These are phyloP conservation scores for Colletotrichum liaoningense DNA, from an alignment of 2,329 filamentous ascomycete species.

Conservation along the genomic window DNA sequence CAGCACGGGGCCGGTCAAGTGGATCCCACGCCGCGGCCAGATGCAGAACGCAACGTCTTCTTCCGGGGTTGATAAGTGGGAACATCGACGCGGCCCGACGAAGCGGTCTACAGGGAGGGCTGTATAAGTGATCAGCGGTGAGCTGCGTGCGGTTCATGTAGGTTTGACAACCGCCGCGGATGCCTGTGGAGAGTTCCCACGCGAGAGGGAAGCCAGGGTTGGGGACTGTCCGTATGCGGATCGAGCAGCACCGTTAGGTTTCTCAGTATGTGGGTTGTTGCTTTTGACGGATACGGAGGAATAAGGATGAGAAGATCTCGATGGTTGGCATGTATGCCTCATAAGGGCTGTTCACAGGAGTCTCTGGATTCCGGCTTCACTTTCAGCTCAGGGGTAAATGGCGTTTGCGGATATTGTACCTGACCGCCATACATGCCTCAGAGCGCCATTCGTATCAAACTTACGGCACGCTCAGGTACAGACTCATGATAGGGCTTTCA, in stretches of 20 bases:
- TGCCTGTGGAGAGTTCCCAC: neutral
- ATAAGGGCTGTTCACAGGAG: neutral
- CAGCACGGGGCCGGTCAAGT: constrained; percentile 4
- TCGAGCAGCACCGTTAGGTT: neutral
- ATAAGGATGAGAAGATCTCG: neutral
- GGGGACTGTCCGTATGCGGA: neutral
- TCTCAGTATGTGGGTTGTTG: neutral
- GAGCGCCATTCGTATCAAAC: neutral
- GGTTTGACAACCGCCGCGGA: constrained; percentile 6
- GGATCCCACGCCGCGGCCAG: neutral
- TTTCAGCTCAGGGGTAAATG: neutral
- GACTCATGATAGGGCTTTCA: fast-evolving
- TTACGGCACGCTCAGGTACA: neutral
- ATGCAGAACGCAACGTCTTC: neutral
- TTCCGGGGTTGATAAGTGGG: neutral
- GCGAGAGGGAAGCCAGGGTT: neutral
- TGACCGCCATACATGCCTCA: neutral
- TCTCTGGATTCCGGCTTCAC: neutral
- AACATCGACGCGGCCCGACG: neutral
- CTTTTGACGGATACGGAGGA: neutral
- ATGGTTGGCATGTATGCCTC: neutral
- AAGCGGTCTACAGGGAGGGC: neutral
- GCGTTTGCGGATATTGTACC: neutral
- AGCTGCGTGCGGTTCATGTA: neutral
- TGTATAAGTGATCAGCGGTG: neutral